These are phyloP conservation scores for Cercospora nicotianae DNA, from an alignment of 2,329 filamentous ascomycete species.

Conservation along the genomic window DNA sequence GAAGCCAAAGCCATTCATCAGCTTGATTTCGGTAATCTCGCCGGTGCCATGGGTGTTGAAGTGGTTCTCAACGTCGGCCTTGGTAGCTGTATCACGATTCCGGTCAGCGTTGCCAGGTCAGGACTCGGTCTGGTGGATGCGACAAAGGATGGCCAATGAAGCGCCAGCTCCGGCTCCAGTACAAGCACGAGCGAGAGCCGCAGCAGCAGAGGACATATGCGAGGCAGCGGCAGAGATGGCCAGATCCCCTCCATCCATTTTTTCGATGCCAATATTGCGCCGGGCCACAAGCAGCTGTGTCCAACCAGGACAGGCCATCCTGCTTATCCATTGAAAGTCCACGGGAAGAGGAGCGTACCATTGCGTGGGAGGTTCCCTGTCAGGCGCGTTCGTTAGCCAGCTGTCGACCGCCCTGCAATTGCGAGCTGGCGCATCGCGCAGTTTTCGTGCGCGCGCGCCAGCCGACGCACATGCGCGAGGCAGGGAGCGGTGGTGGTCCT, in stretches of 20 bases:
- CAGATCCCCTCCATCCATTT: constrained; percentile 24
- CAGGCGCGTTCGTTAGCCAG: constrained; percentile 11
- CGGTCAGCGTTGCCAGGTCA: constrained; percentile 48
- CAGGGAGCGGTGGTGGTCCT: background rate
- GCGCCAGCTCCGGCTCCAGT: constrained; percentile 36
- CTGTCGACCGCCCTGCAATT: constrained; percentile 16
- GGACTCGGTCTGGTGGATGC: constrained; percentile 19
- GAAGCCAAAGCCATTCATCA: constrained; percentile 99
- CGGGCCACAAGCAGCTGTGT: constrained; percentile 18
- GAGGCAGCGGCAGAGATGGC: constrained; percentile 22
- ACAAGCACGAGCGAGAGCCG: constrained; percentile 14
- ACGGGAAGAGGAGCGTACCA: constrained; percentile 62
- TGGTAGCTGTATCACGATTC: constrained; percentile 70
- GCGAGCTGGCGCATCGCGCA: constrained; percentile 3
- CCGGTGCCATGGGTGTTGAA: constrained; percentile 95
- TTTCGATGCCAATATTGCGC: constrained; percentile 22
- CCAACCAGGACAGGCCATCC: constrained; percentile 27
- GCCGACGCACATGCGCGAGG: constrained; percentile 6
- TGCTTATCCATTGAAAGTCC: constrained; percentile 31
- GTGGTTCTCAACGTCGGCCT: constrained; percentile 92
- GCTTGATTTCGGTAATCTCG: constrained; percentile 97
- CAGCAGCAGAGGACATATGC: constrained; percentile 17
- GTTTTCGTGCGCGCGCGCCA: background rate
- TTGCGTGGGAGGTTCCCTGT: constrained; percentile 89
- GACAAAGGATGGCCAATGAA: constrained; percentile 16